Percentiles rank a stretch among this genome's conserved stretches.
Conservation (phyloP, 495 filamentous ascomycete genomes). For the Tuber melanosporum region DNA sequence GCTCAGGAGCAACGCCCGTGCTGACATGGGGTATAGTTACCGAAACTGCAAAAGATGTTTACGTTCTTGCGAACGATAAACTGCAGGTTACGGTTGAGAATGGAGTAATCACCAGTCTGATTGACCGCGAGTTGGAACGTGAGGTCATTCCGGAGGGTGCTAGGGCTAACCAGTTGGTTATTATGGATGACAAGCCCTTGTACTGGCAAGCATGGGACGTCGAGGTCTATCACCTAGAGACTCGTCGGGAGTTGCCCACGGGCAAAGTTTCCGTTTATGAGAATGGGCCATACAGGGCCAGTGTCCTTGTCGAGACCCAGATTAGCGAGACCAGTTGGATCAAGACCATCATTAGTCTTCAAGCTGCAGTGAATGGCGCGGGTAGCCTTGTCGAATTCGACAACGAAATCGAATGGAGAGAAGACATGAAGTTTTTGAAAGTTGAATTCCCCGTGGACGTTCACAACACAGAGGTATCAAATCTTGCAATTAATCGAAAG, state of each 20-base stretch:
- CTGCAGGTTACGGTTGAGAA: slow-evolving; percentile 63
- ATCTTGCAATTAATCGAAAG: background rate
- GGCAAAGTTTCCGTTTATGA: slow-evolving; percentile 65
- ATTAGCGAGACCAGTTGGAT: slow-evolving; percentile 85
- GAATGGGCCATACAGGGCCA: slow-evolving; percentile 64
- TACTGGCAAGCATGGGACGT: slow-evolving; percentile 99
- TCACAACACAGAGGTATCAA: slow-evolving; percentile 66
- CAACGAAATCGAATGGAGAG: slow-evolving; percentile 83
- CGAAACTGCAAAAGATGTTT: slow-evolving; percentile 62
- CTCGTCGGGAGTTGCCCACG: slow-evolving; percentile 64
- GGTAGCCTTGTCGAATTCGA: slow-evolving; percentile 70
- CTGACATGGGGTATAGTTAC: slow-evolving; percentile 45
- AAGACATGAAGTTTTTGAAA: slow-evolving; percentile 96
- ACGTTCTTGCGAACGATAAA: slow-evolving; percentile 68
- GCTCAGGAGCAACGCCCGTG: background rate
- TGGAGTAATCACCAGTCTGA: slow-evolving; percentile 75
- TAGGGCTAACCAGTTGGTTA: slow-evolving; percentile 85
- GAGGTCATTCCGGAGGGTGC: slow-evolving; percentile 71
- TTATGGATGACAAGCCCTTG: slow-evolving; percentile 95
- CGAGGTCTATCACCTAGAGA: slow-evolving; percentile 89
- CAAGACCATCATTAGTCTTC: slow-evolving; percentile 75
- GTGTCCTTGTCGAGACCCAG: slow-evolving; percentile 69
- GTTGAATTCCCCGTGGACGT: slow-evolving; percentile 96
- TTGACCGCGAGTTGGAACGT: slow-evolving; percentile 61
- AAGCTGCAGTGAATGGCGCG: slow-evolving; percentile 57